These are phyloP conservation scores for Moesziomyces antarcticus DNA, from an alignment of 1,284 basidiomycete species.

Conservation along the genomic window DNA sequence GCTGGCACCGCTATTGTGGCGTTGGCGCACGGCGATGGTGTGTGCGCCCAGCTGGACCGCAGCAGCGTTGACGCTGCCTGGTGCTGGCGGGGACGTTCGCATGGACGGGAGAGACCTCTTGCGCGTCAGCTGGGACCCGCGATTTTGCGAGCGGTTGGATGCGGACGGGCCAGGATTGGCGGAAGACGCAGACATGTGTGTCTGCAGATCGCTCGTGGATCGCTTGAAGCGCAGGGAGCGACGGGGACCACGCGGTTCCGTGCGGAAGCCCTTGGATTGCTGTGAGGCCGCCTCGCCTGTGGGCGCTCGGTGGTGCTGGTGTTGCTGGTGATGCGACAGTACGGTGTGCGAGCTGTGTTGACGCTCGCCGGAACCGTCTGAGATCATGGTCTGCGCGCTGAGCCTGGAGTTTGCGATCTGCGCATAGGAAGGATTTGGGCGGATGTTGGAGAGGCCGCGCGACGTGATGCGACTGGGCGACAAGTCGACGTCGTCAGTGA, in stretches of 20 bases:
- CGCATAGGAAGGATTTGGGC: conserved; percentile 5
- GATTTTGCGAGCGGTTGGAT: conserved; percentile 10
- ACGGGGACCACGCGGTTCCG: conserved; percentile 15
- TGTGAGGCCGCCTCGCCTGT: not conserved
- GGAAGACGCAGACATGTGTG: conserved; percentile 4
- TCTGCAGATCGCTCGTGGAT: conserved; percentile 39
- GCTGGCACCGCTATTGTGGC: conserved; percentile 32
- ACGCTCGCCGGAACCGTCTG: conserved; percentile 4
- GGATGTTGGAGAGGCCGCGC: conserved; percentile 10
- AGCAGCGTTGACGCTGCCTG: conserved; percentile 3
- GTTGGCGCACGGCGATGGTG: conserved; percentile 17
- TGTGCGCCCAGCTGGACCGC: not conserved
- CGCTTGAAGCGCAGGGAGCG: conserved; percentile 43
- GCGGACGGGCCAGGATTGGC: conserved; percentile 5
- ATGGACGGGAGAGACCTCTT: conserved; percentile 36
- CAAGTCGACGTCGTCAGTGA: conserved; percentile 59
- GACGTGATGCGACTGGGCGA: conserved; percentile 51
- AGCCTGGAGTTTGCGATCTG: not conserved
- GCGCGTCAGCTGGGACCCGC: conserved; percentile 27
- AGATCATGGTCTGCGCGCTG: not conserved
- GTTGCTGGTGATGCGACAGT: conserved; percentile 13
- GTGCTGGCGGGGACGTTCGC: conserved; percentile 23
- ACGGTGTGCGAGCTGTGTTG: conserved; percentile 17
- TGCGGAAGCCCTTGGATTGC: conserved; percentile 3
- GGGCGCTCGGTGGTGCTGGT: not conserved